Evolutionary conservation across 2,329 filamentous ascomycete species (phyloP).

Genomic region (Fusarium floridanum): DNA sequence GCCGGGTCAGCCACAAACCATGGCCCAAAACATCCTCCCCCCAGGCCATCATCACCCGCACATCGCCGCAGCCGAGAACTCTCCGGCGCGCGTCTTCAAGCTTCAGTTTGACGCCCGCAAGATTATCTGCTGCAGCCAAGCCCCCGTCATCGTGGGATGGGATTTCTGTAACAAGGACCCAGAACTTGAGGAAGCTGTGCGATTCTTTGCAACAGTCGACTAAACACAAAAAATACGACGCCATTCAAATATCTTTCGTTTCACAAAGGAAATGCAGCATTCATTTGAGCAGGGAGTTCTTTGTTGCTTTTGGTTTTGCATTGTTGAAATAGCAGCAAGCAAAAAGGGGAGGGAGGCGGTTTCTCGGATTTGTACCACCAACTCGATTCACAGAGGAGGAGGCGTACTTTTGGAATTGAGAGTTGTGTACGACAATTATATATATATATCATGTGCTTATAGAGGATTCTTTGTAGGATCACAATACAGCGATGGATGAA

Average conservation of each 20-base stretch:
- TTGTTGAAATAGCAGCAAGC: conserved; percentile 9
- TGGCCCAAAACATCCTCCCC: conserved; percentile 7
- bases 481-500: background rate
- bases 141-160: conserved; percentile 93
- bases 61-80: conserved; percentile 60
- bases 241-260: background rate
- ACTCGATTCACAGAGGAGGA: background rate
- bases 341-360: background rate
- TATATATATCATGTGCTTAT: background rate
- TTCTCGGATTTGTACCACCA: conserved; percentile 29
- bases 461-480: background rate
- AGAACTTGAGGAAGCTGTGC: conserved; percentile 81
- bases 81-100: conserved; percentile 84
- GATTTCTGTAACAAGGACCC: conserved; percentile 92
- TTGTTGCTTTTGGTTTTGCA: conserved; percentile 21
- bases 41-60: conserved; percentile 57
- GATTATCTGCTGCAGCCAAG: conserved; percentile 95
- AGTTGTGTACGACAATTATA: conserved; percentile 10
- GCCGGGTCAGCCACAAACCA: conserved; percentile 25
- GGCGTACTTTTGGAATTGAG: conserved; percentile 5
- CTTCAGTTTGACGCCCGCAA: conserved; percentile 94
- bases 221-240: conserved; percentile 30
- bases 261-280: conserved; percentile 18
- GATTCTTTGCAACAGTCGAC: conserved; percentile 78
- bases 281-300: conserved; percentile 43